Evolutionary conservation across 352 stramenopile species (phyloP).

Genomic region (Peronospora tabacina): DNA sequence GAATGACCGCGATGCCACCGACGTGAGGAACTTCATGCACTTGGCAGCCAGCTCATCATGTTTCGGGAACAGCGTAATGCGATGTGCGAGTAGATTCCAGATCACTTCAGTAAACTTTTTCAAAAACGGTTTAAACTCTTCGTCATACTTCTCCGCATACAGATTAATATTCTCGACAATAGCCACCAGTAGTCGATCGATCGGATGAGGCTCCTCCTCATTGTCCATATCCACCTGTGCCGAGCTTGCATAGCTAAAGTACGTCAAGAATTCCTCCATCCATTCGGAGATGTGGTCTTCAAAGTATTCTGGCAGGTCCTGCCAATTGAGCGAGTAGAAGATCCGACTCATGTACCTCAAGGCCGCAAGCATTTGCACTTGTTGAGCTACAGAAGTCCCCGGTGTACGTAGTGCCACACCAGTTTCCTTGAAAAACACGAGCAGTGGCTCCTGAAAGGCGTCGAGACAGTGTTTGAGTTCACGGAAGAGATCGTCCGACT

Average conservation of each 20-base stretch:
- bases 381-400: conserved; percentile 34
- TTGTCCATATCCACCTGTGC: conserved; percentile 88
- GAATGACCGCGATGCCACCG: conserved; percentile 92
- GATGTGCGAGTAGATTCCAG: conserved; percentile 68
- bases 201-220: conserved; percentile 85
- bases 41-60: conserved; percentile 94
- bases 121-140: conserved; percentile 96
- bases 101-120: conserved; percentile 90
- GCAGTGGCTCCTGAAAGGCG: conserved; percentile 80
- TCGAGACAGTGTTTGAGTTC: conserved; percentile 96
- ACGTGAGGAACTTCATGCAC: conserved; percentile 96
- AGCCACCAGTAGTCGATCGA: conserved; percentile 91
- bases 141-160: conserved; percentile 98
- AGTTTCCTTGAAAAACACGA: conserved; percentile 73
- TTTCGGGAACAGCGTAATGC: conserved; percentile 78
- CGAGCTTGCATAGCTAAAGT: conserved; percentile 92
- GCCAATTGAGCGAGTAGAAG: conserved; percentile 98
- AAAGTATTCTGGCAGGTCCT: conserved; percentile 98
- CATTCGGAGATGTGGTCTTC: conserved; percentile 96
- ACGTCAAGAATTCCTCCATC: conserved; percentile 94
- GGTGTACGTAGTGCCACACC: conserved; percentile 40
- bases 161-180: conserved; percentile 98
- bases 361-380: conserved; percentile 62
- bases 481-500: conserved; percentile 91
- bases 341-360: conserved; percentile 94